Evolutionary conservation across 371 early-diverging fungal genomes (phyloP), one percentile per base, ranked within the genome.

Genomic region (Zopfochytrium polystomum): DNA sequence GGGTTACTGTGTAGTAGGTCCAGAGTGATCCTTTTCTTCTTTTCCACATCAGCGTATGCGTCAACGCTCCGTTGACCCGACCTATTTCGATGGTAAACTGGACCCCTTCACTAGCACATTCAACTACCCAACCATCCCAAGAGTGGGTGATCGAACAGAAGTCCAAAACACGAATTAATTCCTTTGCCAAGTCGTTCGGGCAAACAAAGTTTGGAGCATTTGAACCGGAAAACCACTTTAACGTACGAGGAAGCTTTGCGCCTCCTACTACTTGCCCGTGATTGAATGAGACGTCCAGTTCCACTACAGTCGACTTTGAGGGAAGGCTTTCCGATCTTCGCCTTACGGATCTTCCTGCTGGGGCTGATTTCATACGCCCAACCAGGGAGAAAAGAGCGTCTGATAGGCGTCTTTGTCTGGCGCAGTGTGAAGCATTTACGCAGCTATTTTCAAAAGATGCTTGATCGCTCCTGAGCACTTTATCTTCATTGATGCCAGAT

Each of bases 121-220:
- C 5, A 2, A 49, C 59, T 35, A 57, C 65, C 44, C 51, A 72
- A 6, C 60, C 62, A 23, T 20, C 47, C 66, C 61, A 62, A 4
- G 45, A 22, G 30, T 55, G 30, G 22, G 52, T 46, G 32, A 79
- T 59, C 9, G 62, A 55, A 38, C 53, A 44, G 18, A 55, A 52
- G 33, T 51, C 60, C 47, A 73, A 69, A 29, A 64, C 77, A 13
- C 70, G 51, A 27, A 71, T 50, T 20, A 83, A 65, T 49, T 77
- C 76, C 27, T 54, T 32, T 18, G 77, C 53, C 52, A 83, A 78
- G n/a, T 76, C 79, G 3, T 74, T 78, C 6, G 81, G 80, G 18
- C 65, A 60, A 58, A 76, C 74, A 47, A 72, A 66, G 29, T 77
- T 78, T 4, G 83, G 81, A 7, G 81, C 80, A 68, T 77, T 74